Evolutionary conservation across 164 flowering plant species (phyloP), one percentile per base, ranked within the genome.

Genomic region (Vitis cinerea): DNA sequence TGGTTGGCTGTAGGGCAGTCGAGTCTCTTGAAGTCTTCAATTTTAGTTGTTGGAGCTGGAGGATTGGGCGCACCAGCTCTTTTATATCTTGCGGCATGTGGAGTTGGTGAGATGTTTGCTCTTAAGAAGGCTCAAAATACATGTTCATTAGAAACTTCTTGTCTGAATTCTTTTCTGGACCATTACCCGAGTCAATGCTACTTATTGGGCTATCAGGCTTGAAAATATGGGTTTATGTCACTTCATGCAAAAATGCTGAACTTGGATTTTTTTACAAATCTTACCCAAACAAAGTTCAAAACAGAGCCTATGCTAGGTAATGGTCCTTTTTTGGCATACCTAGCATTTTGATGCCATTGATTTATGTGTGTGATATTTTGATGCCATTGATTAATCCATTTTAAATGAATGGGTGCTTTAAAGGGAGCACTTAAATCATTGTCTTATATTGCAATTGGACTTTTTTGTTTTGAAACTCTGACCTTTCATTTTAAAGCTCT

Each of bases 1-100:
- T 64, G 71, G 14, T 72, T 59, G 55, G 5, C 50, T 77, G 52
- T 17, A 93, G 97, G 82, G 13, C 99, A 93, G 79, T 77, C 87
- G 30, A 91, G 82, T 63, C 87, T 93, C n/a, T 75, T 84, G 78
- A 93, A 90, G 61, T 89, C 98, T 57, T 90, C 97, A 9, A 77
- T 95, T 69, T 77, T 95, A 77, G 97, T 95, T 65, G 85, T 95
- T 71, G 99, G 99, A 65, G 98, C 98, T 49, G 99, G 99, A 69
- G 99, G 99, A 1, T 77, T 95, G 84, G 99, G 99, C 1, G 84
- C 99, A 10, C 99, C 99, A 47, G 98, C 97, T 52, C 73, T 88
- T 72, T 75, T 95, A 27, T 93, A 93, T 83, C 93, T 95, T 65
- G 94, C 98, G 16, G 98, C 99, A 56, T 90, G 93, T 73, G 98